These are phyloP conservation scores for Serendipita sp. DNA, from an alignment of 768 basidiomycete species.

Conservation along the genomic window DNA sequence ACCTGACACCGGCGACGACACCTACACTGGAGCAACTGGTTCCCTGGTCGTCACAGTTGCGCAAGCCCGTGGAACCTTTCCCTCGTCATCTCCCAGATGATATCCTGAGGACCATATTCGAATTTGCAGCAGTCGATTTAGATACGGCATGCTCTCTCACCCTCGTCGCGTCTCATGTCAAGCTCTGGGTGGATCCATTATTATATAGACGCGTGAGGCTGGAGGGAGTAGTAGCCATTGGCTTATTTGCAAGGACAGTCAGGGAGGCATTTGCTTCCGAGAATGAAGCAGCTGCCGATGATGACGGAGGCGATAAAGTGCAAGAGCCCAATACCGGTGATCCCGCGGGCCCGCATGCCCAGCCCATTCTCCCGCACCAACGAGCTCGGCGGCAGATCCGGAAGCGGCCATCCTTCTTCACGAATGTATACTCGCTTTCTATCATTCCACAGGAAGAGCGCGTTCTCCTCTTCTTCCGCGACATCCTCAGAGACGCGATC, in stretches of 20 bases:
- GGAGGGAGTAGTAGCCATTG: neutral
- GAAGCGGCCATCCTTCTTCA: neutral
- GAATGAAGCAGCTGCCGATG: neutral
- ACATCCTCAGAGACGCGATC: neutral
- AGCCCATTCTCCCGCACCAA: neutral
- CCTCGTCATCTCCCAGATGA: neutral
- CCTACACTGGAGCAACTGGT: too few species aligned
- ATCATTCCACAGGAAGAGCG: neutral
- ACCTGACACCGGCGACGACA: too few species aligned
- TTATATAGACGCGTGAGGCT: neutral
- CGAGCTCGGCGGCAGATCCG: neutral
- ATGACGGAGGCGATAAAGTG: too few species aligned
- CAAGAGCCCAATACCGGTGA: neutral
- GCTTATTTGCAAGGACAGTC: neutral
- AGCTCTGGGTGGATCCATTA: neutral
- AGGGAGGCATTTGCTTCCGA: neutral
- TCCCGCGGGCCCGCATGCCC: neutral
- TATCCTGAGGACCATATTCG: neutral
- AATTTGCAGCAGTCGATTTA: neutral
- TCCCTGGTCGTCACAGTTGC: neutral
- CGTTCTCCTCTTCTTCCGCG: constrained; percentile 3
- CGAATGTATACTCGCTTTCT: neutral
- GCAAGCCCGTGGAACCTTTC: neutral
- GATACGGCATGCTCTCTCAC: constrained; percentile 2
- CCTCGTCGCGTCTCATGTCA: neutral